phyloP scores from a whole-genome alignment of 1,284 basidiomycete genomes.

The Trichosporon ovoides region DNA sequence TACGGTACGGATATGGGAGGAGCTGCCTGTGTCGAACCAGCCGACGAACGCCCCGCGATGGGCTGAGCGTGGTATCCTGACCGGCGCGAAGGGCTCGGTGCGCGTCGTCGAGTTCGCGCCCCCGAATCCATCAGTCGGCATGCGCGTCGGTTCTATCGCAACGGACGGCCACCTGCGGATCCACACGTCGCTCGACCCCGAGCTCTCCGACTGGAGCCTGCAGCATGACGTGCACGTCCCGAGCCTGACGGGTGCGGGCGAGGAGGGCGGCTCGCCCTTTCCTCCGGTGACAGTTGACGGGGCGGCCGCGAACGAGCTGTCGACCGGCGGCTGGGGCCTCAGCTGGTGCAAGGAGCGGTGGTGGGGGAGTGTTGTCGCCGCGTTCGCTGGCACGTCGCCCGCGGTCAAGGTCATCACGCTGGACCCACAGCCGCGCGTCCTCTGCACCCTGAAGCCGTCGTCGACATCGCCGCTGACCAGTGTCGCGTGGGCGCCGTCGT shows the following conservation, averaged over 20 bases:
- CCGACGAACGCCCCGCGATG: conserved; percentile 48
- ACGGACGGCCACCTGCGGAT: conserved; percentile 78
- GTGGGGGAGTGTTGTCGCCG: conserved; percentile 83
- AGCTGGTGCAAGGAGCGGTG: conserved; percentile 91
- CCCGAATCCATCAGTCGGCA: conserved; percentile 63
- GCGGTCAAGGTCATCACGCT: conserved; percentile 60
- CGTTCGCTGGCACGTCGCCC: conserved; percentile 64
- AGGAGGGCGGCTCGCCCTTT: conserved; percentile 18
- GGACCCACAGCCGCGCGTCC: conserved; percentile 44
- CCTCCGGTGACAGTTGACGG: conserved; percentile 3
- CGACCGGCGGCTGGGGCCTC: conserved; percentile 83
- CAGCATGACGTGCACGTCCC: conserved; percentile 72
- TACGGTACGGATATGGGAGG: conserved; percentile 85
- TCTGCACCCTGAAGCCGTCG: conserved; percentile 38
- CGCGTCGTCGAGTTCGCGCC: conserved; percentile 79
- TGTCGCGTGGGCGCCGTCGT: conserved; percentile 84
- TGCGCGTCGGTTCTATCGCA: conserved; percentile 79
- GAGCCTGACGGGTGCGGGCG: conserved; percentile 40
- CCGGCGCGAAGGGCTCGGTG: conserved; percentile 77
- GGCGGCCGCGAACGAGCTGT: conserved; percentile 46
- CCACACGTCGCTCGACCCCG: conserved; percentile 83
- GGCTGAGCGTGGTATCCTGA: conserved; percentile 67
- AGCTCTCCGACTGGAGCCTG: conserved; percentile 71
- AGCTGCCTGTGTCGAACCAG: conserved; percentile 35
- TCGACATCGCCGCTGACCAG: conserved; percentile 58